A percentile compares a stretch with the other conserved stretches of the same genome.
These are phyloP conservation scores for Xylariaceae sp. DNA, from an alignment of 2,329 filamentous ascomycete genomes.

Conservation along the genomic window DNA sequence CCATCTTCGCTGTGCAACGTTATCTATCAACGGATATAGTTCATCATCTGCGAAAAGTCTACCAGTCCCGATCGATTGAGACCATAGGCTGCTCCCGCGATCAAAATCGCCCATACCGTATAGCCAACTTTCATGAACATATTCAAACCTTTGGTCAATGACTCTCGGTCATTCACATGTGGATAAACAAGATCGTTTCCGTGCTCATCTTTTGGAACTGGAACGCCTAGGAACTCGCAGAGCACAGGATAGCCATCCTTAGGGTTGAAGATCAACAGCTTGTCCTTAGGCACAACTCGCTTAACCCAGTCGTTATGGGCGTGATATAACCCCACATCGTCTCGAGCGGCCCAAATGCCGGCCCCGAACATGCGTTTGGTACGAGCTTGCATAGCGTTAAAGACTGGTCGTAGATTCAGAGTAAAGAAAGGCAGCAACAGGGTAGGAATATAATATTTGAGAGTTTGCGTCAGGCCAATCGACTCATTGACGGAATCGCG, in stretches of 20 bases:
- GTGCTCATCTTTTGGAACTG: background rate
- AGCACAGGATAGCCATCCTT: background rate
- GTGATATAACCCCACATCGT: background rate
- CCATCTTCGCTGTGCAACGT: no score
- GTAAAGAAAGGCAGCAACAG: background rate
- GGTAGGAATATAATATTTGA: background rate
- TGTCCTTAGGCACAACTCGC: background rate
- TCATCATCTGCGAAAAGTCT: background rate
- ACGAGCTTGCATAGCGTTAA: background rate
- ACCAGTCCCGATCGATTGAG: background rate
- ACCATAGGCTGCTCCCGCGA: background rate
- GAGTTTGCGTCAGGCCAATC: background rate
- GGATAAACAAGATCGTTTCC: background rate
- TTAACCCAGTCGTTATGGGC: background rate
- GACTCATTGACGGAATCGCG: background rate
- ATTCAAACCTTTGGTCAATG: background rate
- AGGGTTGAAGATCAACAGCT: background rate
- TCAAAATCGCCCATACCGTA: background rate
- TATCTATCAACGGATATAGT: background rate
- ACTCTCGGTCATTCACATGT: background rate
- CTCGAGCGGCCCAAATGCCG: background rate
- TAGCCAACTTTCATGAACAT: background rate
- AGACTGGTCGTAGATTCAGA: background rate
- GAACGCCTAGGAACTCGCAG: background rate
- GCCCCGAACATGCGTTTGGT: background rate